A percentile compares a stretch with the other conserved stretches of the same genome.
Conservation (phyloP, 805 yeast genomes). For the Saturnispora ahearnii region DNA sequence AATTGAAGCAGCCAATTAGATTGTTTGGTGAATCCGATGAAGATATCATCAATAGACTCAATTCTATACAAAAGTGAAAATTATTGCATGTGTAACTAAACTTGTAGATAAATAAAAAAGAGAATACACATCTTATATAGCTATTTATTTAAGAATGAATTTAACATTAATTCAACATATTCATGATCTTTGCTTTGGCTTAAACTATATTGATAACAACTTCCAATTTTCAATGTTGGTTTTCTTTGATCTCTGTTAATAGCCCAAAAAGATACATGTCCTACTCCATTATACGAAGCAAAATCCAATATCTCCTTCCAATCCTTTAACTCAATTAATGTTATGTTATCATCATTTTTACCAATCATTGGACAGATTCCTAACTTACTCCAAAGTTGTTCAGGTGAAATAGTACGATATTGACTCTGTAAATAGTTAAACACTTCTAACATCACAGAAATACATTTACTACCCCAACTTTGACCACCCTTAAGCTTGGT, state of each 20-base stretch:
- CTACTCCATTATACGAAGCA: conserved; percentile 15
- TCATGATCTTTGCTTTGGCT: conserved; percentile 18
- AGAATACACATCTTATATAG: not conserved
- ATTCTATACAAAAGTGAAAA: conserved; percentile 5
- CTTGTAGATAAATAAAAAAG: not conserved
- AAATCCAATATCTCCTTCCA: conserved; percentile 19
- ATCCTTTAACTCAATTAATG: conserved; percentile 18
- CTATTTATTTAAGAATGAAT: conserved; percentile 5
- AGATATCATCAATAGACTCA: conserved; percentile 18
- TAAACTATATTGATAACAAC: conserved; percentile 17
- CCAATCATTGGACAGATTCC: conserved; percentile 31
- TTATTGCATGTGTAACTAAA: not conserved
- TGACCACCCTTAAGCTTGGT: conserved; percentile 17
- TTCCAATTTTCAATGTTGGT: conserved; percentile 1
- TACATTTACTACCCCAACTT: conserved; percentile 25
- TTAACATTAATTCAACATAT: conserved; percentile 15
- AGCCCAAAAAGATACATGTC: conserved; percentile 26
- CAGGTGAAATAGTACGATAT: not conserved
- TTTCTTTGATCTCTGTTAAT: conserved; percentile 26
- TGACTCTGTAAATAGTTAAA: not conserved
- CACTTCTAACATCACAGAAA: conserved; percentile 17
- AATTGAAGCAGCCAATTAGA: conserved; percentile 16
- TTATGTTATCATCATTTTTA: conserved; percentile 22
- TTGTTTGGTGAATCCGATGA: conserved; percentile 19
- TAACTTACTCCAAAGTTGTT: conserved; percentile 18